Base-by-base conservation (phyloP, 768 basidiomycete genomes). In the Leucocoprinus leucothites region DNA sequence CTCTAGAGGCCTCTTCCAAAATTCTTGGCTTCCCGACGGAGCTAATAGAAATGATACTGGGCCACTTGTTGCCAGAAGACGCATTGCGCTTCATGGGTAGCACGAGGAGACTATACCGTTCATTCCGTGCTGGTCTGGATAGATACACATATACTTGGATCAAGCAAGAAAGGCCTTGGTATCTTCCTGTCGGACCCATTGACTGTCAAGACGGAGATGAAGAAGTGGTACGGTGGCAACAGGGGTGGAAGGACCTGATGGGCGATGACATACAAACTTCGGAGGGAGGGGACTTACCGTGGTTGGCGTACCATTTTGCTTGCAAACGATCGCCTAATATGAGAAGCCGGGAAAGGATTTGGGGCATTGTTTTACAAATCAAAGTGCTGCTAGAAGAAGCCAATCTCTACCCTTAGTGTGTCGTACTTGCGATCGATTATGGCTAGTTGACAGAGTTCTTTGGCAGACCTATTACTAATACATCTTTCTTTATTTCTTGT, bases 321-420 rank as follows among this genome's bases (percentile, higher is more conserved):
- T 51, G 49, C 38, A 51, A 40, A 24, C 25, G 24, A 16, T 51
- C 38, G 14, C 24, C 49, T 14, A 51, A 41, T 26, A 51, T 51
- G 38, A 22, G 38, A 28, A 51, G 49, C 25, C 21, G 49, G 40
- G 49, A 51, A 28, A 40, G 49, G 22, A 51, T 51, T 24, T 51
- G 49, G 49, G 19, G 28, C 5, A 51, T 51, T n/a, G 49, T 42
- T 26, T 16, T 51, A 16, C 49, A 51, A 24, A 51, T 51, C 22
- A 51, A 41, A 41, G 49, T 7, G 6, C 19, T 35, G 6, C 11
- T 47, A 16, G n/a, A 28, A 6, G n/a, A 31, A 5, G 31, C 31
- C 11, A 11, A 31, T 5, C 31, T 31, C 31, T 31, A 31, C 11
- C 31, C 31, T 31, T 31, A 31, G 31, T n/a, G n/a, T n/a, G n/a